Percentiles rank a stretch among this genome's conserved stretches.
These are phyloP conservation scores for Fusarium pininemorale DNA, from an alignment of 2,329 filamentous ascomycete species.

Conservation along the genomic window DNA sequence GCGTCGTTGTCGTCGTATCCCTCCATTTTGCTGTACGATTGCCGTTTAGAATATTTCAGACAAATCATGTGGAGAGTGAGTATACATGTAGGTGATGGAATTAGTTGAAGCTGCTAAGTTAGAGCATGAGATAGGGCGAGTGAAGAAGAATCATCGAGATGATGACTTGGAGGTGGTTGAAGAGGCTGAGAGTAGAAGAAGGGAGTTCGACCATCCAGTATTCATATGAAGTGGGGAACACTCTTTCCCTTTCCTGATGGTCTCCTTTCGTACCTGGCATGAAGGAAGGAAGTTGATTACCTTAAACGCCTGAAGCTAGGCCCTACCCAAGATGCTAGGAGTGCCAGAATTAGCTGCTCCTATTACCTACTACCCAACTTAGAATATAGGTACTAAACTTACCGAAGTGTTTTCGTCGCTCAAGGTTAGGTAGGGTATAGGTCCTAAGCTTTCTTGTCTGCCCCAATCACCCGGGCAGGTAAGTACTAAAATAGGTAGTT, in stretches of 20 bases:
- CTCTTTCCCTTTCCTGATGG: neutral
- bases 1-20: conserved; percentile 13
- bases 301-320: neutral
- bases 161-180: neutral
- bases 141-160: neutral
- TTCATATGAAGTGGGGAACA: neutral
- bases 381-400: no score
- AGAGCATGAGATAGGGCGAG: neutral
- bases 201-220: no score
- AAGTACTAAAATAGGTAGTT: neutral
- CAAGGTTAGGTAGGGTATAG: neutral
- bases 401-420: neutral
- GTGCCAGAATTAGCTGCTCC: neutral
- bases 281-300: neutral
- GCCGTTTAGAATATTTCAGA: neutral
- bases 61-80: neutral
- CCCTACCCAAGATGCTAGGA: neutral
- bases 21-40: conserved; percentile 28
- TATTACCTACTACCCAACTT: no score
- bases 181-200: neutral
- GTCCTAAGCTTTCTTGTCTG: neutral
- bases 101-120: neutral
- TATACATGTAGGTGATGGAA: conserved; percentile 8
- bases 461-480: neutral
- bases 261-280: neutral